These are phyloP conservation scores for Cymodocea nodosa DNA, from an alignment of 116 monocot genomes.

Conservation along the genomic window DNA sequence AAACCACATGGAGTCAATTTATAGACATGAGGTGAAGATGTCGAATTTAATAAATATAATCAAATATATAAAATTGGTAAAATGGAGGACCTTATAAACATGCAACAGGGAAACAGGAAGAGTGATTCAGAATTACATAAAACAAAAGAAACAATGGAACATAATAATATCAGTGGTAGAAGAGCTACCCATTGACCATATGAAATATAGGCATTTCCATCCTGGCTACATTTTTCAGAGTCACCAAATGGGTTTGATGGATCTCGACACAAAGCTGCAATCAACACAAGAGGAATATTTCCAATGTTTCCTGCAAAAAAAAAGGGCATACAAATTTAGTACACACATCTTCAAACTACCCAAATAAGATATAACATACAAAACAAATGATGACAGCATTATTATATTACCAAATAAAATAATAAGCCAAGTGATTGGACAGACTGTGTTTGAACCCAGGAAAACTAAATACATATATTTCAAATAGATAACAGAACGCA, in stretches of 20 bases:
- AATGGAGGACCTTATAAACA: background rate
- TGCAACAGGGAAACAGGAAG: background rate
- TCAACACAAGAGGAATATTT: slow-evolving; percentile 87
- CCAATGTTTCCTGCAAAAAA: slow-evolving; percentile 76
- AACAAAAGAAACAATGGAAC: background rate
- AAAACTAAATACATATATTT: background rate
- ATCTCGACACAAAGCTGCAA: slow-evolving; percentile 90
- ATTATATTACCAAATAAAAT: too few species aligned
- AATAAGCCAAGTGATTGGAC: too few species aligned
- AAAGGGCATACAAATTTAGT: background rate
- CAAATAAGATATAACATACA: too few species aligned
- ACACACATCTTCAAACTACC: background rate
- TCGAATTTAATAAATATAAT: background rate
- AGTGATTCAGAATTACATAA: background rate
- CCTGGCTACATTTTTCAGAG: slow-evolving; percentile 56
- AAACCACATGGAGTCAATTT: background rate
- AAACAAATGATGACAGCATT: too few species aligned
- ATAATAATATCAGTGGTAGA: background rate
- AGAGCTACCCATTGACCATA: slow-evolving; percentile 93
- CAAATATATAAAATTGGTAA: background rate
- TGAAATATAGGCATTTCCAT: slow-evolving; percentile 91
- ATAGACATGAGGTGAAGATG: background rate
- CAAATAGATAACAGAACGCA: too few species aligned
- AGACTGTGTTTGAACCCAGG: background rate
- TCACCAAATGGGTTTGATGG: slow-evolving; percentile 89